Base-by-base conservation (phyloP, 208 protist species). In the Herpetomonas samuelpessoai region DNA sequence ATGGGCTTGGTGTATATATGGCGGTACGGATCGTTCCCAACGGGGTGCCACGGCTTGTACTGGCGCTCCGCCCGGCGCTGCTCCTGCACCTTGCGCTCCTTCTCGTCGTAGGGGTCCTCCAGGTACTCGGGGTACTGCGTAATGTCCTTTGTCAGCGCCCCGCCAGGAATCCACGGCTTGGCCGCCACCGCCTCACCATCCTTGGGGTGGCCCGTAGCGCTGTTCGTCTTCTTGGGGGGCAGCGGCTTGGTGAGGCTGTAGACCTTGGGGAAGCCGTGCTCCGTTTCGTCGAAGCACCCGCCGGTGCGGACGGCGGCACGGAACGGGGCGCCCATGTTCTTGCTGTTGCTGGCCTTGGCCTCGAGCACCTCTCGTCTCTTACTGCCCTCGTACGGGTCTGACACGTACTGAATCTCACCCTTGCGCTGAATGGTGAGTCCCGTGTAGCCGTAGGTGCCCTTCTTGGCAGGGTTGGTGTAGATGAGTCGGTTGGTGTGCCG, bases 31-130 rank as follows among this genome's bases (percentile, higher is more conserved):
- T 92, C 79, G 41, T 75, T 90, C 22, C 86, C 89, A 1, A 70
- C 72, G 14, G 89, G 89, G 25, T 62, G 55, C 86, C 89, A 95
- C 27, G 86, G 50, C 65, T 92, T 91, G 68, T 87, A 80, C 16
- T 65, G 35, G 38, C 81, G 71, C 62, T 94, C 81, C 71, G 68
- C 68, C 67, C 77, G 66, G 30, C 74, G 69, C 57, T 72, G 63
- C 68, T 87, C 79, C 14, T 81, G 83, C 26, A 78, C 45, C 48
- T 59, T 72, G 44, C 75, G 75, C 65, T 95, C 91, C 74, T 95
- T 95, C 45, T 88, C 58, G 24, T 97, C 84, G 57, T 83, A 82
- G 26, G 92, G 92, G 60, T 97, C 92, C 69, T 95, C 89, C 62
- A 87, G 79, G 56, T 97, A 97, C 71, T 93, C 84, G 2, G 87